Base-by-base conservation (phyloP, 306 rosid genomes). In the Trichosanthes truncata region DNA sequence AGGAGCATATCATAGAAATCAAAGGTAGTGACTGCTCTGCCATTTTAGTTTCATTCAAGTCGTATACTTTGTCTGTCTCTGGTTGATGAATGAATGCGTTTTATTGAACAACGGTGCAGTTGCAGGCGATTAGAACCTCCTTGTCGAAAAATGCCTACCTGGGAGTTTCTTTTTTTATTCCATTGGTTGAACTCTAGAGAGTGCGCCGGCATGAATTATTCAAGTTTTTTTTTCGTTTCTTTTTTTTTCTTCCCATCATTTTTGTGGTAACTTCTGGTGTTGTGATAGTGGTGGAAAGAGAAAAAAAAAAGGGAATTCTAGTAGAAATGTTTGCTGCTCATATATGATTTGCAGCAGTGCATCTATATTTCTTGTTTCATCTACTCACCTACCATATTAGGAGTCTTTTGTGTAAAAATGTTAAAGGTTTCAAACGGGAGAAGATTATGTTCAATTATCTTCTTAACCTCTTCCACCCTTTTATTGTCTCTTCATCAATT, bases 1-100 rank as follows among this genome's bases (percentile, higher is more conserved):
- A 91, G 96, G 84, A 93, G 91, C 87, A 91, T 94, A 77, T 91
- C 90, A 1, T 94, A 89, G 87, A 81, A 76, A 89, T 53, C 52
- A 21, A 35, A 75, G 76, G 56, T 71, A 73, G 60, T 15, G 40
- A 73, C 23, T 73, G 15, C 43, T 48, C 41, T 46, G 59, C 78
- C 59, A 52, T 26, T 73, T 48, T 48, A 26, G 78, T 48, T 48
- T 73, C 60, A 25, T 73, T 26, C 17, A 13, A 25, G 40, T 26
- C 7, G 12, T 48, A 73, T 48, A 14, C 15, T 73, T 15, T 33
- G 38, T 71, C 56, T 73, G 3, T 14, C 60, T 73, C 17, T 46
- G 25, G 36, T 41, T 26, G 8, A 73, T 8, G 17, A 25, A 25
- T 14, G 57, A 73, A 73, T 73, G 43, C 1, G 9, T 1, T 73